phyloP scores from a whole-genome alignment of 495 filamentous ascomycete species.

The Penicillium pancosmium region DNA sequence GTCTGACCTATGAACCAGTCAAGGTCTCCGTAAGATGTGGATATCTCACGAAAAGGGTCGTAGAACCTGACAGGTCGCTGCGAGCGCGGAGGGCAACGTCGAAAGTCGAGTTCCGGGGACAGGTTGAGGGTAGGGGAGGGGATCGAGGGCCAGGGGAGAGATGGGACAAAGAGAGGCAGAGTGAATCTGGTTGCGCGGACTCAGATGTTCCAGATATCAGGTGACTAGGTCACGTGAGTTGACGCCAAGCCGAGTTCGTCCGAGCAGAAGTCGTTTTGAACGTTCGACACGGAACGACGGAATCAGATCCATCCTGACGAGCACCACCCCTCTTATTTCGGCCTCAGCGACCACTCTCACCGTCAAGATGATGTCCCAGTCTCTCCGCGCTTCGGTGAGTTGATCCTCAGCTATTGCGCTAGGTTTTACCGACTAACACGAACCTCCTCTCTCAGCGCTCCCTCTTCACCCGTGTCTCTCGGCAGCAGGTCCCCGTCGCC shows the following conservation, averaged over 20 bases:
- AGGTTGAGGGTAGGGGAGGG: slow-evolving; percentile 28
- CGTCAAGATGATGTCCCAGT: slow-evolving; percentile 67
- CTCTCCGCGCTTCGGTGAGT: slow-evolving; percentile 69
- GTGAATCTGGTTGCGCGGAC: slow-evolving; percentile 12
- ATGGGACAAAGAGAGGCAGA: slow-evolving; percentile 12
- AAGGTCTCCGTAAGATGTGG: slow-evolving; percentile 49
- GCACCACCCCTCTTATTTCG: slow-evolving; percentile 26
- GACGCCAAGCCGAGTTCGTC: slow-evolving; percentile 34
- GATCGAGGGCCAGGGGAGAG: slow-evolving; percentile 25
- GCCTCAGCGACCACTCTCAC: slow-evolving; percentile 30
- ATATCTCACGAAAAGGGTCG: slow-evolving; percentile 47
- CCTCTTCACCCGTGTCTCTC: slow-evolving; percentile 74
- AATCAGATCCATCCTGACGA: slow-evolving; percentile 40
- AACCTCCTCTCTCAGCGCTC: slow-evolving; percentile 65
- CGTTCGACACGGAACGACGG: slow-evolving; percentile 38
- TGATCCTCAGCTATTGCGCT: slow-evolving; percentile 5
- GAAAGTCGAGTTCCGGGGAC: slow-evolving; percentile 34
- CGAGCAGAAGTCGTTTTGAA: slow-evolving; percentile 40
- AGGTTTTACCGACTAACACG: slow-evolving; percentile 20
- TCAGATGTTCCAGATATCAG: neutral
- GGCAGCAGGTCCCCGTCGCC: slow-evolving; percentile 67
- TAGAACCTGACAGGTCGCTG: slow-evolving; percentile 38
- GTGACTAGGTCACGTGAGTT: slow-evolving; percentile 19
- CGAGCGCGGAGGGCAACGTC: slow-evolving; percentile 34
- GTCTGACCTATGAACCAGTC: slow-evolving; percentile 53